Percentiles rank a stretch among this genome's conserved stretches.
phyloP scores from a whole-genome alignment of 2,329 filamentous ascomycete species.

The Grosmannia serpens region DNA sequence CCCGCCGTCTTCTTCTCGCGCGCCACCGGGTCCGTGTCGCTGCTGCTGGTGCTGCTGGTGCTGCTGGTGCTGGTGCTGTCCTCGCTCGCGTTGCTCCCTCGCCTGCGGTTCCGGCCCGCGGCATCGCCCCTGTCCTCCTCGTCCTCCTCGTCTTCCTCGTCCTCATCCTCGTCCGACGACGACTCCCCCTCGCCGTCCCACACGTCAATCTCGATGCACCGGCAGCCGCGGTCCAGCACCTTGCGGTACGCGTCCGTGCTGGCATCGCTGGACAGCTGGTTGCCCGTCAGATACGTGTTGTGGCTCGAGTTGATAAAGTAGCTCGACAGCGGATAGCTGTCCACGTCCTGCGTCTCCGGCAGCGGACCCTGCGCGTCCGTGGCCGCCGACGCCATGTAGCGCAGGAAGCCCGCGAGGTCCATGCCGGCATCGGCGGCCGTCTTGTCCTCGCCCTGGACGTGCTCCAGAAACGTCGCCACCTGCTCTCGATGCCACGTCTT shows the following conservation, averaged over 20 bases:
- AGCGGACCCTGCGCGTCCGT: conserved; percentile 30
- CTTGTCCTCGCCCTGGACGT: conserved; percentile 31
- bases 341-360: conserved; percentile 37
- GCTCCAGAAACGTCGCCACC: conserved; percentile 32
- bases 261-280: conserved; percentile 76
- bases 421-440: conserved; percentile 24
- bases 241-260: conserved; percentile 82
- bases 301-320: conserved; percentile 94
- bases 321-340: conserved; percentile 64
- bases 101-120: too few species aligned
- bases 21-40: conserved; percentile 18
- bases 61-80: not conserved
- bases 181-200: conserved; percentile 68
- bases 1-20: conserved; percentile 15
- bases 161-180: conserved; percentile 21
- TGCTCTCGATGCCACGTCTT: conserved; percentile 34
- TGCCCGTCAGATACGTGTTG: conserved; percentile 86
- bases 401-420: conserved; percentile 36
- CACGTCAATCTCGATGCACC: conserved; percentile 89
- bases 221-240: conserved; percentile 71
- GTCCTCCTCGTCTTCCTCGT: conserved; percentile 36
- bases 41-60: conserved; percentile 1
- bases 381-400: conserved; percentile 43
- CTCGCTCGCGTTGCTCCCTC: not conserved
- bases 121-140: conserved; percentile 12